A percentile compares a stretch with the other conserved stretches of the same genome.
These are phyloP conservation scores for Picochlorum sp. DNA, from an alignment of 139 green algal genomes.

Conservation along the genomic window DNA sequence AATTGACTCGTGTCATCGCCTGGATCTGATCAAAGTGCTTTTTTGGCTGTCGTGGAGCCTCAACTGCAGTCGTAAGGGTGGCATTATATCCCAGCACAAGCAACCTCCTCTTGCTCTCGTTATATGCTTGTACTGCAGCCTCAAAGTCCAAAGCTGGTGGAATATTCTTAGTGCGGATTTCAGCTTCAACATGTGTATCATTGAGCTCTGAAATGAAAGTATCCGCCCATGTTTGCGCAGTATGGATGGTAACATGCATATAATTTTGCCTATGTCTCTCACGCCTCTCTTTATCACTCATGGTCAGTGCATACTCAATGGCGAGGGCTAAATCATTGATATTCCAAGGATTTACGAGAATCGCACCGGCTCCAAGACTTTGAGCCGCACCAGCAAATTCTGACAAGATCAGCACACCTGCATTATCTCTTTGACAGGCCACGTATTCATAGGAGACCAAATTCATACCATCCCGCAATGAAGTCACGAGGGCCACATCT, in stretches of 20 bases:
- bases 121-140: constrained; percentile 46
- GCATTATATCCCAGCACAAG: constrained; percentile 96
- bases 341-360: constrained; percentile 99
- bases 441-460: constrained; percentile 89
- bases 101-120: constrained; percentile 39
- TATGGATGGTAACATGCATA: constrained; percentile 87
- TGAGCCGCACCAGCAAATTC: constrained; percentile 97
- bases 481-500: constrained; percentile 72
- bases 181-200: constrained; percentile 95
- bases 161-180: constrained; percentile 78
- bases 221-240: constrained; percentile 89
- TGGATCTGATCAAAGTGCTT: constrained; percentile 65
- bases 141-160: constrained; percentile 59
- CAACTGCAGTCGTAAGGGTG: constrained; percentile 80
- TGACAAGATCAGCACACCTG: constrained; percentile 90
- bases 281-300: constrained; percentile 72
- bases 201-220: constrained; percentile 98
- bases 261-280: constrained; percentile 94
- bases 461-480: constrained; percentile 87
- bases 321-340: constrained; percentile 81
- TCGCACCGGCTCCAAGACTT: constrained; percentile 72
- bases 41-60: constrained; percentile 62
- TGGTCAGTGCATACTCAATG: constrained; percentile 80
- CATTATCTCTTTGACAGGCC: constrained; percentile 75
- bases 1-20: constrained; percentile 40